Evolutionary conservation across 1,139 yeast species (phyloP), one percentile per base, ranked within the genome.

Genomic region (Taphrina deformans): DNA sequence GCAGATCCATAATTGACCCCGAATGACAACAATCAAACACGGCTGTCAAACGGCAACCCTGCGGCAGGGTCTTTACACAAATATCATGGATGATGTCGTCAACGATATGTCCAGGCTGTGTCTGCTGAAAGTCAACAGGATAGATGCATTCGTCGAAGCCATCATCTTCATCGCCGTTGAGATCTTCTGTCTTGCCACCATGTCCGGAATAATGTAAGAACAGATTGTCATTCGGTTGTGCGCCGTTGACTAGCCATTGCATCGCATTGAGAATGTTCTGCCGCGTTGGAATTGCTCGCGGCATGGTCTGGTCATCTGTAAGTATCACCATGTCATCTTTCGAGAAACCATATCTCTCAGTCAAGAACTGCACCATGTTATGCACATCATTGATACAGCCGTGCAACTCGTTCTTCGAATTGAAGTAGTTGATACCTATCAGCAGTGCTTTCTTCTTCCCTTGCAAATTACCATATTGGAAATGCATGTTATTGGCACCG

Each of bases 11-110:
- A 0, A 86, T 96, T 2, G 97, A 87, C 31, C 97, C 98, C 1
- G 96, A 89, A 74, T 92, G 98, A 75, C 98, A 92, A 23, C 96
- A 87, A 77, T 92, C 98, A 73, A 86, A 91, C 70, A 92, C 67
- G 5, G 70, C 96, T 1, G 97, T 92, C 69, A 92, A 80, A 69
- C 96, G 82, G 66, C 91, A 89, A 52, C 98, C 97, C 1, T 87
- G 83, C 31, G 86, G 89, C 70, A 92, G 80, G 0, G 90, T 84
- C 69, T 80, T 81, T 27, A 92, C 97, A 85, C 92, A 80, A 63
- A 88, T 83, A 62, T 82, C 66, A 74, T 92, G 97, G 83, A 92
- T 83, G 40, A 84, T 83, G 76, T 92, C 98, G 75, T 92, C 98
- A 4, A 86, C 82, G 66, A 92, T 83, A 67, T 86, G 87, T 1